phyloP scores from a whole-genome alignment of 2,329 filamentous ascomycete genomes.

The Calonectria crousiana region DNA sequence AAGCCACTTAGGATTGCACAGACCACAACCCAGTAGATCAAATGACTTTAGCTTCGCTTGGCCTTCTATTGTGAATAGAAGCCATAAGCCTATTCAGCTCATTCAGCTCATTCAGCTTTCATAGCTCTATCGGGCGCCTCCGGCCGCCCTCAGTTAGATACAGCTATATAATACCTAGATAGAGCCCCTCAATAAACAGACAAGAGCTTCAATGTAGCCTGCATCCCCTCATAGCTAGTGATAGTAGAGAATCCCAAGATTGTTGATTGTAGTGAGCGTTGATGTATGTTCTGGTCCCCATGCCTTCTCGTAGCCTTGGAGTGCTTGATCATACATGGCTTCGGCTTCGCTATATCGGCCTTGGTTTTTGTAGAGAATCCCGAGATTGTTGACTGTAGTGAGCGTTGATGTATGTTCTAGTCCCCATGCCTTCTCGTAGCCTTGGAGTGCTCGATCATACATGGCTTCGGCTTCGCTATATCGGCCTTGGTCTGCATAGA shows the following conservation, averaged over 20 bases:
- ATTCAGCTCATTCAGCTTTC: too few relatives aligned
- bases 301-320: slow-evolving; percentile 35
- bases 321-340: not conserved
- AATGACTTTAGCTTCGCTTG: too few relatives aligned
- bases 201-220: too few relatives aligned
- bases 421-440: slow-evolving; percentile 37
- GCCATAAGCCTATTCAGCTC: too few relatives aligned
- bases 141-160: too few relatives aligned
- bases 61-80: too few relatives aligned
- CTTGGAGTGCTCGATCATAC: slow-evolving; percentile 30
- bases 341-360: slow-evolving; percentile 35
- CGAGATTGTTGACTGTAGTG: slow-evolving; percentile 43
- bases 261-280: not conserved
- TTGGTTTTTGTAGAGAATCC: slow-evolving; percentile 43
- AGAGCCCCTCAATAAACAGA: too few relatives aligned
- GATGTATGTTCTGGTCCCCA: not conserved
- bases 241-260: not conserved
- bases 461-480: slow-evolving; percentile 32
- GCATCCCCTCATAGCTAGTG: too few relatives aligned
- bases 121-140: too few relatives aligned
- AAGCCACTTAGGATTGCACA: too few relatives aligned
- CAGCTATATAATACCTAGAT: too few relatives aligned
- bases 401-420: slow-evolving; percentile 36
- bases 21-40: too few relatives aligned
- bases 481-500: slow-evolving; percentile 40